These are phyloP conservation scores for Spinellus fusiger DNA, from an alignment of 192 early-diverging fungal species.

Conservation along the genomic window DNA sequence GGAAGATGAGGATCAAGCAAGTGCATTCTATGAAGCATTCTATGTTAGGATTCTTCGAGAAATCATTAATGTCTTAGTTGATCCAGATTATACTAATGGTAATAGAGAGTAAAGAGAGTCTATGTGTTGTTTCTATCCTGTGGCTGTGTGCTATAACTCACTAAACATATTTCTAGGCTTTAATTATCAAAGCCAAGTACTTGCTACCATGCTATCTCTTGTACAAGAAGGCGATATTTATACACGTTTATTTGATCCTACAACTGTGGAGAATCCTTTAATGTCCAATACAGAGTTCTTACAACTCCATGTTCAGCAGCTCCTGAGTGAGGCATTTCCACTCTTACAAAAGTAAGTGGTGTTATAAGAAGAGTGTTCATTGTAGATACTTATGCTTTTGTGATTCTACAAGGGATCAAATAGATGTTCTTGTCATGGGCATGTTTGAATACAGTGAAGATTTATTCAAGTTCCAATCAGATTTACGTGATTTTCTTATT, in stretches of 20 bases:
- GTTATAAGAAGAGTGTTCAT: not conserved
- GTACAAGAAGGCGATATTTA: constrained; percentile 29
- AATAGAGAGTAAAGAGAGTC: no score
- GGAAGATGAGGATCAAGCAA: constrained; percentile 22
- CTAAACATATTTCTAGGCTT: constrained; percentile 4
- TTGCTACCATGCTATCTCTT: constrained; percentile 21
- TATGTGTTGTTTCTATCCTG: no score
- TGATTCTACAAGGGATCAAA: constrained; percentile 12
- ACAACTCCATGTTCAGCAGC: constrained; percentile 9
- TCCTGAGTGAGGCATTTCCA: constrained; percentile 17
- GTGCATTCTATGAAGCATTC: constrained; percentile 10
- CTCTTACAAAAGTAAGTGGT: constrained; percentile 17
- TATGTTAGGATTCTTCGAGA: constrained; percentile 18
- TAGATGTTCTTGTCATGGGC: constrained; percentile 20
- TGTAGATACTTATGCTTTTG: not conserved
- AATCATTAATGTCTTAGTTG: constrained; percentile 6
- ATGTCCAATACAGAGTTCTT: constrained; percentile 30
- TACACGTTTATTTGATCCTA: constrained; percentile 24
- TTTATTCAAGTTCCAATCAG: constrained; percentile 7
- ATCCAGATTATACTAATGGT: constrained; percentile 20
- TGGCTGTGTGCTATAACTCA: not conserved
- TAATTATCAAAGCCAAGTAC: constrained; percentile 21
- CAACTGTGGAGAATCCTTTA: constrained; percentile 17
- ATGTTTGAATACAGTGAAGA: constrained; percentile 27
- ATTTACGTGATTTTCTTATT: constrained; percentile 19